A percentile compares a stretch with the other conserved stretches of the same genome.
These are phyloP conservation scores for Eragrostis nindensis DNA, from an alignment of 176 grass and related monocot genomes.

Conservation along the genomic window DNA sequence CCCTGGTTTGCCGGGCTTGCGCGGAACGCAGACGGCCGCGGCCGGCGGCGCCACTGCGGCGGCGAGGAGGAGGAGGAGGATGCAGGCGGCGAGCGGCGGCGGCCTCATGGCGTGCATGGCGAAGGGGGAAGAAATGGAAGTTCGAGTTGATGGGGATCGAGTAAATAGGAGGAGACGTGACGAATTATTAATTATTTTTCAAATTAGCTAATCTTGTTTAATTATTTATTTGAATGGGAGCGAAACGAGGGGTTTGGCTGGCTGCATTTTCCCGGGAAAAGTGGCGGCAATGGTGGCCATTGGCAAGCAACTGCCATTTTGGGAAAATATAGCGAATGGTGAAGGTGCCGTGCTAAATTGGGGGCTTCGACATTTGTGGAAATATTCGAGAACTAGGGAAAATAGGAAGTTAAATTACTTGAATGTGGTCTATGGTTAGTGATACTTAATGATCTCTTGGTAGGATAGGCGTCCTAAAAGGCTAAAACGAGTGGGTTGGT, in stretches of 20 bases:
- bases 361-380: not conserved
- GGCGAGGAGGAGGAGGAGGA: slow-evolving; percentile 27
- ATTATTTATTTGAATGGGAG: slow-evolving; percentile 39
- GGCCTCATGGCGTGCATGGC: slow-evolving; percentile 31
- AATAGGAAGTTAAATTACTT: not conserved
- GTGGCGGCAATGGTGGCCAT: slow-evolving; percentile 20
- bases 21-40: slow-evolving; percentile 37
- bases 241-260: slow-evolving; percentile 34
- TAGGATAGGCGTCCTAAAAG: not conserved
- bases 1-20: not conserved
- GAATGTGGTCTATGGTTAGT: not conserved
- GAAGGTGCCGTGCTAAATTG: not conserved
- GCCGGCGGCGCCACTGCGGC: not conserved
- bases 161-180: slow-evolving; percentile 25
- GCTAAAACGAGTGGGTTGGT: not conserved
- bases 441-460: not conserved
- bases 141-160: not conserved
- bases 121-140: slow-evolving; percentile 23
- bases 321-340: not conserved
- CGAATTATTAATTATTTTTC: not conserved
- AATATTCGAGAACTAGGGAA: not conserved
- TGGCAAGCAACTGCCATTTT: slow-evolving; percentile 29
- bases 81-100: not conserved
- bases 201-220: no score
- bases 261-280: slow-evolving; percentile 38